phyloP scores from a whole-genome alignment of 2,329 filamentous ascomycete genomes.

The Malbranchea cinnamomea region DNA sequence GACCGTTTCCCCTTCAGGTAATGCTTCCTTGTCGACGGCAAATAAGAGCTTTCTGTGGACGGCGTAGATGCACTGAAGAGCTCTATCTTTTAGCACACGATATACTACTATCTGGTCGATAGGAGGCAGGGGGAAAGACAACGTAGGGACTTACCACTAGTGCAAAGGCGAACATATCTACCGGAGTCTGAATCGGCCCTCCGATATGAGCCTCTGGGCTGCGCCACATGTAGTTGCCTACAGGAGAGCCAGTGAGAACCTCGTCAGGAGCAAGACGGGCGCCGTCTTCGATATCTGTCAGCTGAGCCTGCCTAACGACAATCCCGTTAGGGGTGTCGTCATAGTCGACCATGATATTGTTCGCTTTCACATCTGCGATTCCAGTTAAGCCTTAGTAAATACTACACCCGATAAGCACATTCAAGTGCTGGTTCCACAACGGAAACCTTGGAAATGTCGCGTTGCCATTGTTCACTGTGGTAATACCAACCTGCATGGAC shows the following conservation, averaged over 20 bases:
- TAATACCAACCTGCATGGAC: constrained; percentile 22
- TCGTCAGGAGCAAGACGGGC: constrained; percentile 5
- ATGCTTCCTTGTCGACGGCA: constrained; percentile 19
- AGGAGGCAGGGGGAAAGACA: neutral
- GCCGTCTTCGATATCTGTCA: constrained; percentile 14
- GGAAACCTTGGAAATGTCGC: too few species aligned
- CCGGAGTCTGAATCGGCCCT: constrained; percentile 12
- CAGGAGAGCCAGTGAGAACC: constrained; percentile 9
- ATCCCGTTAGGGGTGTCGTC: too few species aligned
- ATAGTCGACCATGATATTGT: constrained; percentile 20
- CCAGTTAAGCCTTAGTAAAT: too few species aligned
- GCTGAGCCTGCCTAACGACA: constrained; percentile 12
- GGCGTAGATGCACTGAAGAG: constrained; percentile 33
- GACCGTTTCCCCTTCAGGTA: constrained; percentile 19
- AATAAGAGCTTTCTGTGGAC: constrained; percentile 28
- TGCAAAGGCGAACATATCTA: constrained; percentile 12
- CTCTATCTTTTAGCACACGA: constrained; percentile 1
- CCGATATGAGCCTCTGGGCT: constrained; percentile 18
- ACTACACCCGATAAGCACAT: too few species aligned
- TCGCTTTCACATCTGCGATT: constrained; percentile 19
- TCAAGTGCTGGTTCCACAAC: too few species aligned
- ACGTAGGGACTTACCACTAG: constrained; percentile 7
- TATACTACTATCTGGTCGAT: neutral
- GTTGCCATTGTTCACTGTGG: too few species aligned
- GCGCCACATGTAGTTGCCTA: constrained; percentile 17